A percentile compares a stretch with the other conserved stretches of the same genome.
Conservation (phyloP, 2,329 filamentous ascomycete genomes). For the Lachnellula hyalina region DNA sequence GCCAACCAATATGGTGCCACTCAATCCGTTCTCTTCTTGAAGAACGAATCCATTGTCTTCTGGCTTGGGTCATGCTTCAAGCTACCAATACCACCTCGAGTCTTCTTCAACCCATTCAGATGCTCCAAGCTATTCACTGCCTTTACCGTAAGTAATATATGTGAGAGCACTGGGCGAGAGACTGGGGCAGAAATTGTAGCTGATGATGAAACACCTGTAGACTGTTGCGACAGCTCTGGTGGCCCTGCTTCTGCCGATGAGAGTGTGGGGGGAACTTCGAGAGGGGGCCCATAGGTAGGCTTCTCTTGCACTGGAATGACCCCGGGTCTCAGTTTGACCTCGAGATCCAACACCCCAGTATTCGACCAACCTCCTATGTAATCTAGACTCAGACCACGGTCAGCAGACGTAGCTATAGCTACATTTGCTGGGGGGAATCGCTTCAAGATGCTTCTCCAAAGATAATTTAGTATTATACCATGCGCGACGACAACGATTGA, state of each 20-base stretch:
- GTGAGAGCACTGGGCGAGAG: conserved; percentile 20
- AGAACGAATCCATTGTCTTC: conserved; percentile 71
- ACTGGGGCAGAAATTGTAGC: background rate
- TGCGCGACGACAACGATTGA: conserved; percentile 71
- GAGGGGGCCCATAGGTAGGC: background rate
- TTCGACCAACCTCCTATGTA: conserved; percentile 59
- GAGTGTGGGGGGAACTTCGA: background rate
- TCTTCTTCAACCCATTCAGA: conserved; percentile 69
- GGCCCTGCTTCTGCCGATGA: background rate
- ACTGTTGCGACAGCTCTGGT: background rate
- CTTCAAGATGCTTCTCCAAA: conserved; percentile 59
- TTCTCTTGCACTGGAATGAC: background rate
- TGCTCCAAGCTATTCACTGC: conserved; percentile 67
- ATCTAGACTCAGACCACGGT: conserved; percentile 38
- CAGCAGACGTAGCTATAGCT: conserved; percentile 34
- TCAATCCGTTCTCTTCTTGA: conserved; percentile 45
- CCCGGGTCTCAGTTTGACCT: conserved; percentile 15
- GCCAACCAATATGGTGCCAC: background rate
- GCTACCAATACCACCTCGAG: conserved; percentile 76
- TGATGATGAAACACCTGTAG: background rate
- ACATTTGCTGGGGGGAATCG: conserved; percentile 39
- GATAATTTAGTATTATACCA: conserved; percentile 68
- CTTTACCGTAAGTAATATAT: conserved; percentile 48
- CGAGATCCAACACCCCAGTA: conserved; percentile 48
- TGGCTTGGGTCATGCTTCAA: conserved; percentile 70